Conservation (phyloP, 768 basidiomycete genomes). For the Pisolithus microcarpus region DNA sequence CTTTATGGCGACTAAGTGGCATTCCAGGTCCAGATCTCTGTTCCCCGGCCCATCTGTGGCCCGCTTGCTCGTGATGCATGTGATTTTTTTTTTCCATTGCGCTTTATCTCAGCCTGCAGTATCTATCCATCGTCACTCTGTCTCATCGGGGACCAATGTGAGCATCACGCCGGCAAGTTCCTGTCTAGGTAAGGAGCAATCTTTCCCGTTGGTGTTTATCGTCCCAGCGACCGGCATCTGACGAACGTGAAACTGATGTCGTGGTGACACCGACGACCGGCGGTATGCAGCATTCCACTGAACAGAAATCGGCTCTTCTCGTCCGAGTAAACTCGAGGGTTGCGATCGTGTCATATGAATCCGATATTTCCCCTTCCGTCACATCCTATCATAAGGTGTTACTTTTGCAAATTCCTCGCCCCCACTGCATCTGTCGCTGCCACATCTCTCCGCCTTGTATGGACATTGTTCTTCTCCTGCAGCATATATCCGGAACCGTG, state of each 20-base stretch:
- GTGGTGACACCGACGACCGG: not conserved
- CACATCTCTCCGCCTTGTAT: too few species aligned
- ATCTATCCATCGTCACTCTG: not conserved
- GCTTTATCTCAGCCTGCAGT: not conserved
- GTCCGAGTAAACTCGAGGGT: not conserved
- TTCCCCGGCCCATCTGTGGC: not conserved
- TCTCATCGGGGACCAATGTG: not conserved
- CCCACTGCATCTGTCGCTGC: too few species aligned
- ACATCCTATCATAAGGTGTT: too few species aligned
- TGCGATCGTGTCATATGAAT: not conserved
- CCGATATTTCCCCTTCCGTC: not conserved
- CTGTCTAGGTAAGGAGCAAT: not conserved
- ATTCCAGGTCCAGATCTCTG: constrained; percentile 2
- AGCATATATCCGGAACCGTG: too few species aligned
- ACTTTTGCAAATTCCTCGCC: too few species aligned
- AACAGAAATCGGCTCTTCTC: too few species aligned
- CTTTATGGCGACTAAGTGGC: constrained; percentile 42
- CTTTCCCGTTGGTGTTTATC: not conserved
- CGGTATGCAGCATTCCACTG: not conserved
- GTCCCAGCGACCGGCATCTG: not conserved
- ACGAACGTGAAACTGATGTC: not conserved
- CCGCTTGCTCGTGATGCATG: not conserved
- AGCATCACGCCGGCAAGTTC: not conserved
- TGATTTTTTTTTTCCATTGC: not conserved
- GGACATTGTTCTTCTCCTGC: too few species aligned